Base-by-base conservation (phyloP, 495 filamentous ascomycete genomes). In the Hyaloscypha finlandica region DNA sequence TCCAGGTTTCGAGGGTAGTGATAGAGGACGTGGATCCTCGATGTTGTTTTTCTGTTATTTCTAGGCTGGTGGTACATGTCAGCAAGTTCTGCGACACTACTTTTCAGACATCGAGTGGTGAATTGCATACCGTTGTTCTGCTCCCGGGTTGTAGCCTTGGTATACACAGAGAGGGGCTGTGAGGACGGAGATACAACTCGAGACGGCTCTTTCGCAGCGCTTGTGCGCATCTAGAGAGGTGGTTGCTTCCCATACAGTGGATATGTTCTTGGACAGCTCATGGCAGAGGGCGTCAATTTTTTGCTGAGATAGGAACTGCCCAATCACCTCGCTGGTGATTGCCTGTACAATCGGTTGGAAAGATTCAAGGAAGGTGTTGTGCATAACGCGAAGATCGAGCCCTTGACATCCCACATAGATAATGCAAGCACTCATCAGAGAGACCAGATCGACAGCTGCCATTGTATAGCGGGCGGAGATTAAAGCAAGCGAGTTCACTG, bases 401-500 rank as follows among this genome's bases (percentile, higher is more conserved):
- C 75, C 81, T 71, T 83, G 80, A 66, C 86, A 89, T 6, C 80
- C 68, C 5, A 77, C 76, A 59, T 80, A 85, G 16, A 88, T 69
- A 55, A 84, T 80, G 0, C 78, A 77, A 0, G 85, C 82, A 1
- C 70, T 67, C 78, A 90, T 86, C 64, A 85, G 63, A 0, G 77
- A 78, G 0, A 90, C 57, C 0, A 89, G 68, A 52, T 89, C 85
- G 0, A 84, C 77, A 4, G 86, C 81, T 59, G 82, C 75, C 33
- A 82, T 73, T 14, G 85, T 86, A 58, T 86, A 84, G 2, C 89
- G 80, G 0, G 84, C 83, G 2, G 81, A 78, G 5, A 86, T 79
- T 4, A 90, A 73, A 0, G 87, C 87, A 63, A 89, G 81, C 2
- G 82, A 86, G 73, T 89, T 89, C 54, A 89, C 71, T 3, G 78